Conservation (phyloP, 805 yeast species). For the Candida morakotiae region DNA sequence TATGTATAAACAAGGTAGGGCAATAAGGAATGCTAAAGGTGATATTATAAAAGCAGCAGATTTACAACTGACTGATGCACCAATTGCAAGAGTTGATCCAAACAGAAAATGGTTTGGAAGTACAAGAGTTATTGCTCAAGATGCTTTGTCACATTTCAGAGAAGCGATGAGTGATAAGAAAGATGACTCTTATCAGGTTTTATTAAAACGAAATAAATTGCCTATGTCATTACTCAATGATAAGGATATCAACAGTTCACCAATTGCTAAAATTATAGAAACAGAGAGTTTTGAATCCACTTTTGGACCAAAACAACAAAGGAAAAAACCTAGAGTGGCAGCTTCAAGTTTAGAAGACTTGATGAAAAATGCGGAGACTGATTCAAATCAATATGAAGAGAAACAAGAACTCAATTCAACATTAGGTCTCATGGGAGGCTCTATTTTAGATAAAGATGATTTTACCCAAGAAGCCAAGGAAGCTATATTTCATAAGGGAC, state of each 20-base stretch:
- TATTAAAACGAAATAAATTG: conserved; percentile 81
- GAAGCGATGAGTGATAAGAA: conserved; percentile 87
- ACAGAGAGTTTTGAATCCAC: conserved; percentile 79
- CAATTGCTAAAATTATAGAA: conserved; percentile 76
- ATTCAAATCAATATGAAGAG: conserved; percentile 61
- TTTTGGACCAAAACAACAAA: conserved; percentile 93
- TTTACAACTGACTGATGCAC: conserved; percentile 81
- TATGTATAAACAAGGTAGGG: conserved; percentile 92
- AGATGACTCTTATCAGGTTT: conserved; percentile 78
- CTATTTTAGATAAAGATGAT: conserved; percentile 60
- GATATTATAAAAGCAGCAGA: conserved; percentile 84
- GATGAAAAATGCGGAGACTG: conserved; percentile 54
- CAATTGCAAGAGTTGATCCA: conserved; percentile 91
- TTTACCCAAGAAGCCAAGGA: conserved; percentile 91
- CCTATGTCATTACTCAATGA: conserved; percentile 96
- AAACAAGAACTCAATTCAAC: conserved; percentile 72
- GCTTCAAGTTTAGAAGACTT: conserved; percentile 78
- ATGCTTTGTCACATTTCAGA: conserved; percentile 89
- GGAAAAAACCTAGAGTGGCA: conserved; percentile 81
- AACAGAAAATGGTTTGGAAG: conserved; percentile 97
- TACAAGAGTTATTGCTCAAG: conserved; percentile 95
- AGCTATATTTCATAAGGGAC: conserved; percentile 94
- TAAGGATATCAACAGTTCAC: conserved; percentile 70
- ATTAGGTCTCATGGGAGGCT: conserved; percentile 75
- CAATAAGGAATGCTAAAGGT: conserved; percentile 81